Evolutionary conservation across 2,329 filamentous ascomycete genomes (phyloP).

Genomic region (Diaporthe batatas): DNA sequence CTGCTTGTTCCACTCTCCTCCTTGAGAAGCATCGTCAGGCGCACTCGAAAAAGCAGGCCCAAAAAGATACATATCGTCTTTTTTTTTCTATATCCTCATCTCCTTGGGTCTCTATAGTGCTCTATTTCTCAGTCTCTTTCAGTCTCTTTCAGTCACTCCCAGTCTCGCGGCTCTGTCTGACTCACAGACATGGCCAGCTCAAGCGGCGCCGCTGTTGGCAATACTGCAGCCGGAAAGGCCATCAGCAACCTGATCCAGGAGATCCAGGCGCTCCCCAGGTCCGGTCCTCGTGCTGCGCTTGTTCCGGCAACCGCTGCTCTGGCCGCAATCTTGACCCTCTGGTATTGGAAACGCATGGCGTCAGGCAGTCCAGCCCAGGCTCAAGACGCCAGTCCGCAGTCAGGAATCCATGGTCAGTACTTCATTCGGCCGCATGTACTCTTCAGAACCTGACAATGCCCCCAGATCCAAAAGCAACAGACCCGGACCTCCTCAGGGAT

Average conservation of each 20-base stretch:
- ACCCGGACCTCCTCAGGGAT: slow-evolving; percentile 84
- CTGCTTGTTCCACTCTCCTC: slow-evolving; percentile 38
- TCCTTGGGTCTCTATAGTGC: slow-evolving; percentile 5
- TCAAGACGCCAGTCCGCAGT: background rate
- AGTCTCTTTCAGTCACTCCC: slow-evolving; percentile 12
- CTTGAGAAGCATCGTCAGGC: slow-evolving; percentile 27
- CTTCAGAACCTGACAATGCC: background rate
- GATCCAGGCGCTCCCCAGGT: slow-evolving; percentile 20
- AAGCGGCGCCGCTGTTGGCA: slow-evolving; percentile 18
- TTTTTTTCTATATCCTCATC: background rate
- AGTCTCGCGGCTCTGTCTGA: slow-evolving; percentile 7
- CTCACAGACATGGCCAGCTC: slow-evolving; percentile 39
- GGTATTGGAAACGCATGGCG: slow-evolving; percentile 39
- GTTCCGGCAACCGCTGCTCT: slow-evolving; percentile 25
- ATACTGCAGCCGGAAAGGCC: slow-evolving; percentile 32
- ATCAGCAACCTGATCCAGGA: slow-evolving; percentile 29
- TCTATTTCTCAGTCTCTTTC: slow-evolving; percentile 1
- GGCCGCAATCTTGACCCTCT: slow-evolving; percentile 33
- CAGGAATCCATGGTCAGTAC: slow-evolving; percentile 32
- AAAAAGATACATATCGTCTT: background rate
- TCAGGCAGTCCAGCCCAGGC: slow-evolving; percentile 18
- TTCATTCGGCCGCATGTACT: too few relatives aligned
- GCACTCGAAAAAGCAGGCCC: slow-evolving; percentile 15
- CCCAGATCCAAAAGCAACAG: slow-evolving; percentile 65
- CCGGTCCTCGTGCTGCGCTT: slow-evolving; percentile 7